phyloP scores from a whole-genome alignment of 2,329 filamentous ascomycete species.

The Pseudopithomyces chartarum region DNA sequence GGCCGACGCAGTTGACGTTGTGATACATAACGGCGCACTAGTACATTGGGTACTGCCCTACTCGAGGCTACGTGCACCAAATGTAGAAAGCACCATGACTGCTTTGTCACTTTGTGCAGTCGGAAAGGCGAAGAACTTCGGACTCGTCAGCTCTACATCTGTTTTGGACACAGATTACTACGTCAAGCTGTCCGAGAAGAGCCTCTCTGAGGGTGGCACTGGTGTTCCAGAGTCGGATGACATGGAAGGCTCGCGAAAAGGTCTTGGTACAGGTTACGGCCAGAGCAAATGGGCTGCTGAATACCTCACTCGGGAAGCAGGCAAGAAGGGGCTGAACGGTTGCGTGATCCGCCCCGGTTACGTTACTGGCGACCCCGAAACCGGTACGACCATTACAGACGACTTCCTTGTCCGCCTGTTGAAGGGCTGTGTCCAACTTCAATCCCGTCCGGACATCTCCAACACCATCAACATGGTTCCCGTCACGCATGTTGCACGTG shows the following conservation, averaged over 20 bases:
- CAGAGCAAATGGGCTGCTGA: slow-evolving; percentile 86
- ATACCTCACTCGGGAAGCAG: slow-evolving; percentile 77
- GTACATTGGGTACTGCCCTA: slow-evolving; percentile 86
- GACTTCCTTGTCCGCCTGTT: slow-evolving; percentile 87
- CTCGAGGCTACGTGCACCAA: slow-evolving; percentile 70
- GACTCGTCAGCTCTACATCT: slow-evolving; percentile 82
- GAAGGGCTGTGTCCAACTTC: slow-evolving; percentile 86
- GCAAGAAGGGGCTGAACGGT: slow-evolving; percentile 74
- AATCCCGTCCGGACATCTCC: slow-evolving; percentile 72
- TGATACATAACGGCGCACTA: slow-evolving; percentile 73
- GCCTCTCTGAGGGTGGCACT: slow-evolving; percentile 63
- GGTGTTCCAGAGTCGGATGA: slow-evolving; percentile 78
- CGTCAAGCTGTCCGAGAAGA: slow-evolving; percentile 71
- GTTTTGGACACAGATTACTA: slow-evolving; percentile 84
- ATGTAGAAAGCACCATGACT: slow-evolving; percentile 82
- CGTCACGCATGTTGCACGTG: slow-evolving; percentile 79
- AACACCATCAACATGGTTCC: slow-evolving; percentile 93
- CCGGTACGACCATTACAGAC: slow-evolving; percentile 76
- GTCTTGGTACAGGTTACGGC: slow-evolving; percentile 85
- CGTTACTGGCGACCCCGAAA: slow-evolving; percentile 73
- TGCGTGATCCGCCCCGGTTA: slow-evolving; percentile 84
- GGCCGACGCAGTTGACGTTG: slow-evolving; percentile 67
- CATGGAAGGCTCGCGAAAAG: slow-evolving; percentile 73
- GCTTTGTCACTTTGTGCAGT: slow-evolving; percentile 74
- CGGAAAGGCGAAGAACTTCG: slow-evolving; percentile 78